phyloP scores from a whole-genome alignment of 176 grass and related monocot species.

The Avena eriantha region DNA sequence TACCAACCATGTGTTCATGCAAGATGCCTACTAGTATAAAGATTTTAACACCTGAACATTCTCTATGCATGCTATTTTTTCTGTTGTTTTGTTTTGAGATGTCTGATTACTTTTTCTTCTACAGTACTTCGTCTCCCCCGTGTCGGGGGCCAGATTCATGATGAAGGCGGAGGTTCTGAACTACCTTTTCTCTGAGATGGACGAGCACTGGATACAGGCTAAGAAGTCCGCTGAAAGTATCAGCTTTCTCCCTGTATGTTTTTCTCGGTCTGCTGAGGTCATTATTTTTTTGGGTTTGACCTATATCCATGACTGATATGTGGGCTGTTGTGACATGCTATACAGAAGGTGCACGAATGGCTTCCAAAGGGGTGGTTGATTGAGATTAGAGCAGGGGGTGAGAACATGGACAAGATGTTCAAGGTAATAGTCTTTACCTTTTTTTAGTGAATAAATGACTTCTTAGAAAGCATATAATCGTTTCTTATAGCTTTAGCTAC shows the following conservation, averaged over 20 bases:
- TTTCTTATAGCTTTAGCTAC: background rate
- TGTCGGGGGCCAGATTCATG: conserved; percentile 43
- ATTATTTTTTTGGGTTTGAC: background rate
- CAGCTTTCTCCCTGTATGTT: conserved; percentile 1
- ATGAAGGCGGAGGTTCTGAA: conserved; percentile 38
- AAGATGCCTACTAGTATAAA: background rate
- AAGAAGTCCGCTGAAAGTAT: background rate
- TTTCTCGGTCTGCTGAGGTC: background rate
- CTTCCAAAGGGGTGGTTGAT: conserved; percentile 47
- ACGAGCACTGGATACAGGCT: conserved; percentile 26
- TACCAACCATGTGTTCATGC: background rate
- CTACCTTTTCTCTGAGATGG: conserved; percentile 41
- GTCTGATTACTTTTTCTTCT: background rate
- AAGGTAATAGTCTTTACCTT: conserved; percentile 42
- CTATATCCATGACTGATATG: background rate
- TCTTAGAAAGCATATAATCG: background rate
- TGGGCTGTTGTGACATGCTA: background rate
- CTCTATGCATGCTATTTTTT: background rate
- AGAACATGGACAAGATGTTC: conserved; percentile 51
- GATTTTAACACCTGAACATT: too few relatives aligned
- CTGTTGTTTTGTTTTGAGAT: background rate
- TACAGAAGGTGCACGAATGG: conserved; percentile 7
- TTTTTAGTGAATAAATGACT: background rate
- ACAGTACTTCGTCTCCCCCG: conserved; percentile 55
- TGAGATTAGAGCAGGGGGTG: conserved; percentile 52